Evolutionary conservation across 495 filamentous ascomycete genomes (phyloP).

Genomic region (Talaromyces adpressus): DNA sequence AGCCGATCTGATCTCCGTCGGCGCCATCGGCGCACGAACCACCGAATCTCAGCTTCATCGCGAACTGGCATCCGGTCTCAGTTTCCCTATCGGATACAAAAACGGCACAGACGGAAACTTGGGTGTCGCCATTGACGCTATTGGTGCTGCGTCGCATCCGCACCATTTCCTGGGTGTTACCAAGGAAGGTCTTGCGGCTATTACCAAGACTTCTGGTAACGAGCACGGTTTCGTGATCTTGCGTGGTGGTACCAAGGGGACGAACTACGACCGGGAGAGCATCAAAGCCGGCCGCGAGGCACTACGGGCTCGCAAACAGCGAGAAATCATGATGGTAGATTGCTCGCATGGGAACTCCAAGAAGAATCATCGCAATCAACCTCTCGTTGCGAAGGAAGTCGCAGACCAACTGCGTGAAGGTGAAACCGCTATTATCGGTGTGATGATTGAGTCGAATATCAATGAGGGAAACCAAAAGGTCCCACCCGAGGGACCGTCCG

Average conservation of each 20-base stretch:
- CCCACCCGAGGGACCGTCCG: slow-evolving; percentile 69
- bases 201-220: slow-evolving; percentile 87
- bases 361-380: slow-evolving; percentile 77
- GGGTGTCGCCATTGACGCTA: slow-evolving; percentile 91
- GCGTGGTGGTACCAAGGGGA: slow-evolving; percentile 84
- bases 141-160: slow-evolving; percentile 80
- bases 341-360: slow-evolving; percentile 80
- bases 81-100: slow-evolving; percentile 98
- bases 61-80: slow-evolving; percentile 92
- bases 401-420: slow-evolving; percentile 81
- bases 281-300: slow-evolving; percentile 73
- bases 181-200: slow-evolving; percentile 95
- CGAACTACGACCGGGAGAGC: slow-evolving; percentile 85
- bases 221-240: slow-evolving; percentile 97
- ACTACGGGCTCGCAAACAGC: slow-evolving; percentile 76
- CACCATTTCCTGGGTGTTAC: slow-evolving; percentile 99
- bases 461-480: slow-evolving; percentile 94
- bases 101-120: slow-evolving; percentile 97
- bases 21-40: slow-evolving; percentile 94
- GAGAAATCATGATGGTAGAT: slow-evolving; percentile 91
- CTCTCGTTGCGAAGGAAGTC: slow-evolving; percentile 76
- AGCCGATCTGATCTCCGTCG: slow-evolving; percentile 89
- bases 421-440: slow-evolving; percentile 82
- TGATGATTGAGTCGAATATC: slow-evolving; percentile 99
- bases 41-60: slow-evolving; percentile 95